Conservation (phyloP, 2,329 filamentous ascomycete species). For the Biscogniauxia sp. region DNA sequence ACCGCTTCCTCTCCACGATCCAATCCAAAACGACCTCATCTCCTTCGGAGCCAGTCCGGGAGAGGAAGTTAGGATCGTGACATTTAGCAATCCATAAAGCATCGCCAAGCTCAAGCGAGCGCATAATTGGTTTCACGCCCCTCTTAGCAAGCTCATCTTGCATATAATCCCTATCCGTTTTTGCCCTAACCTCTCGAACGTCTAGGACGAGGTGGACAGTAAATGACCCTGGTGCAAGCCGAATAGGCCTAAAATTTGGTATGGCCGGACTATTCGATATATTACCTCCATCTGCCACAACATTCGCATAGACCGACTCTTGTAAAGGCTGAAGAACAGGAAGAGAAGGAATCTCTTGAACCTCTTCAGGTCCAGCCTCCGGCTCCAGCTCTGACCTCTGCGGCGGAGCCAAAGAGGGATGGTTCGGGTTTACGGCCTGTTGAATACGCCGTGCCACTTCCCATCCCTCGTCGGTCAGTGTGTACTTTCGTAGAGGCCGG, state of each 20-base stretch:
- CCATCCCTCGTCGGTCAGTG: conserved; percentile 75
- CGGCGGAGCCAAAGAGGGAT: conserved; percentile 12
- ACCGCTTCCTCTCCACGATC: conserved; percentile 76
- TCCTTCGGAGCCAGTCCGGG: conserved; percentile 57
- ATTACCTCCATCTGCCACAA: conserved; percentile 39
- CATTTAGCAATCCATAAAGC: conserved; percentile 77
- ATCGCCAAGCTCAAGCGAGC: conserved; percentile 70
- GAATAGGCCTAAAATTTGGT: conserved; percentile 57
- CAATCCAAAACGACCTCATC: conserved; percentile 75
- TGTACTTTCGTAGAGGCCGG: conserved; percentile 65
- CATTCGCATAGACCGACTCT: conserved; percentile 33
- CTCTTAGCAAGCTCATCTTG: conserved; percentile 67
- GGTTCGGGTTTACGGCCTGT: conserved; percentile 37
- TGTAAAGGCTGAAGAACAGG: conserved; percentile 10
- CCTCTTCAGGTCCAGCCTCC: conserved; percentile 6
- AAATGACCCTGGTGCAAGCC: conserved; percentile 63
- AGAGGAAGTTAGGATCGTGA: conserved; percentile 55
- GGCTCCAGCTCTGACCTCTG: conserved; percentile 11
- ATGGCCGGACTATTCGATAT: conserved; percentile 30
- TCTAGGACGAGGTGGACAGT: conserved; percentile 72
- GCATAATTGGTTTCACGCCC: conserved; percentile 64
- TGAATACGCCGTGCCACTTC: conserved; percentile 67
- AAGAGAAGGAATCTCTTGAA: conserved; percentile 11
- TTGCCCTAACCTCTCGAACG: conserved; percentile 69
- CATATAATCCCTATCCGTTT: conserved; percentile 74